Base-by-base conservation (phyloP, 2,329 filamentous ascomycete genomes). In the Magnaporthiopsis incrustans region DNA sequence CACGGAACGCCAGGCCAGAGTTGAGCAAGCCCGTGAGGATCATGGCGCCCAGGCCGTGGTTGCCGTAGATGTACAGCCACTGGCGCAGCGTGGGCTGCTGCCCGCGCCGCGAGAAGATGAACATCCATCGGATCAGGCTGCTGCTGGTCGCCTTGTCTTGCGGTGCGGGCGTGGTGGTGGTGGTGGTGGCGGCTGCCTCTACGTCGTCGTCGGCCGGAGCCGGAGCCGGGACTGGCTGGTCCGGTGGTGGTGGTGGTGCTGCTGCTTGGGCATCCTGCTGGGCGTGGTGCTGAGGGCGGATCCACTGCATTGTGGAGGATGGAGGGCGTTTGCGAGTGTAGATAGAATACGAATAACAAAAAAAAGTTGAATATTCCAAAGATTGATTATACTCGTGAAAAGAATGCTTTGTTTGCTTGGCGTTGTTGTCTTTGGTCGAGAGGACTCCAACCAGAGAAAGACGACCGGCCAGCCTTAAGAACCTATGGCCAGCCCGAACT, bases 1-100 rank as follows among this genome's bases (percentile, higher is more conserved):
- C n/a, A n/a, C 81, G 78, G 66, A 82, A 83, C 22, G 79, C 81
- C 65, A 83, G 75, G 59, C 75, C 78, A 69, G 83, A 82, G 71
- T 84, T 84, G 66, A 84, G 78, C 27, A 73, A 79, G 0, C 77
- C 82, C 0, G 80, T 81, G 2, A 84, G 59, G n/a, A 79, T 61
- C 66, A 78, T 76, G 12, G 79, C 78, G 18, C 78, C 78, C 44
- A 84, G 32, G 4, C 80, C 81, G 64, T 82, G 77, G 3, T 81
- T 68, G 1, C 77, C 68, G 59, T 82, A 78, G 18, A 84, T 73
- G 70, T 84, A 84, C 64, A 82, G 77, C 26, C 77, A 65, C 66
- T 83, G 81, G 65, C 79, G 77, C 0, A 65, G 67, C 2, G 78
- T 81, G 35, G 81, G 68, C n/a, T 68, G 68, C 7, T 70, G 38